A percentile compares a stretch with the other conserved stretches of the same genome.
phyloP scores from a whole-genome alignment of 768 basidiomycete genomes.

The Baorangia bicolor region DNA sequence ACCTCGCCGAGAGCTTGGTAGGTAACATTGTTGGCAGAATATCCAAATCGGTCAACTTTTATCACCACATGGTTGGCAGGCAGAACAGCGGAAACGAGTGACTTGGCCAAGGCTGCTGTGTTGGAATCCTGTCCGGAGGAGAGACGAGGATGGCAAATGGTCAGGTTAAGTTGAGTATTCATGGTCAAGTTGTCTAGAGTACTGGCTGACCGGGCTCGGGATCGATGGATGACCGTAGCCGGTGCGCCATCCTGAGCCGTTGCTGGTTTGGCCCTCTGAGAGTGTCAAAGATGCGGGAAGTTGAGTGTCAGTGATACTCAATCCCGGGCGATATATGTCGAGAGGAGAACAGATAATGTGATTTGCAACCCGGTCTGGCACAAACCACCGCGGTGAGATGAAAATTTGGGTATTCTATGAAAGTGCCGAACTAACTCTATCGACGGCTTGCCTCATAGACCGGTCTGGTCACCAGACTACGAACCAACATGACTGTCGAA shows the following conservation, averaged over 20 bases:
- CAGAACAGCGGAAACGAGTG: constrained; percentile 14
- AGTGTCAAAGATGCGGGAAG: not conserved
- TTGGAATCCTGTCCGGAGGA: constrained; percentile 35
- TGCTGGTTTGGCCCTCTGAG: not conserved
- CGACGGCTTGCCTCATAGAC: too few species aligned
- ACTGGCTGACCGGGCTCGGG: not conserved
- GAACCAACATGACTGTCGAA: too few species aligned
- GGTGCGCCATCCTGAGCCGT: not conserved
- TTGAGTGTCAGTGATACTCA: not conserved
- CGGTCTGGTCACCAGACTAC: too few species aligned
- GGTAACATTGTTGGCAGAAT: constrained; percentile 70
- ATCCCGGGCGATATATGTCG: not conserved
- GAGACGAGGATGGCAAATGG: constrained; percentile 40
- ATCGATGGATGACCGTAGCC: too few species aligned
- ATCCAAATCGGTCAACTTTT: constrained; percentile 65
- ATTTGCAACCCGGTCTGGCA: too few species aligned
- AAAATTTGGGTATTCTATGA: too few species aligned
- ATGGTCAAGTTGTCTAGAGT: not conserved
- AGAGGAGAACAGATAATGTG: not conserved
- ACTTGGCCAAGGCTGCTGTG: constrained; percentile 29
- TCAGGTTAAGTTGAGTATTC: constrained; percentile 27
- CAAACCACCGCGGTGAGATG: too few species aligned
- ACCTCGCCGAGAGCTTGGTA: constrained; percentile 57
- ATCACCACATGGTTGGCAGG: constrained; percentile 52
- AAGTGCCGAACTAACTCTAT: too few species aligned